phyloP scores from a whole-genome alignment of 2,329 filamentous ascomycete genomes.

The Colletotrichum trifolii region DNA sequence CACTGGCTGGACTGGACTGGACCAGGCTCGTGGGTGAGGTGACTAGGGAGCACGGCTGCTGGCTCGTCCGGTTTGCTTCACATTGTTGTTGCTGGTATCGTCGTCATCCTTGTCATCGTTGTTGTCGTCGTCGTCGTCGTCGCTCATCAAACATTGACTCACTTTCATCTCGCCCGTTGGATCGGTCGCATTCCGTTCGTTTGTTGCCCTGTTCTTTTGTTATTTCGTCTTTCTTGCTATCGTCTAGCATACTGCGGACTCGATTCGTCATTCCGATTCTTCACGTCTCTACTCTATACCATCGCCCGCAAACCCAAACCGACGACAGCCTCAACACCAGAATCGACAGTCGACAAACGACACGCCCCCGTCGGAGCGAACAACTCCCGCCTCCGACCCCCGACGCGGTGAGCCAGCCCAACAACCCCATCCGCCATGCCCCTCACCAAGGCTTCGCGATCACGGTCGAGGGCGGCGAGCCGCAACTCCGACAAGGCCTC shows the following conservation, averaged over 20 bases:
- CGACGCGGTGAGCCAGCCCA: slow-evolving; percentile 35
- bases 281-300: neutral
- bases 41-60: too few relatives aligned
- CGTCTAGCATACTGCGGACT: too few relatives aligned
- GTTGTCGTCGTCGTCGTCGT: slow-evolving; percentile 5
- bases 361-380: slow-evolving; percentile 13
- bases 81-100: too few relatives aligned
- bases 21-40: neutral
- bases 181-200: slow-evolving; percentile 17
- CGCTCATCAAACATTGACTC: slow-evolving; percentile 30
- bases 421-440: slow-evolving; percentile 33
- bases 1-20: slow-evolving; percentile 23
- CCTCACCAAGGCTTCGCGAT: slow-evolving; percentile 31
- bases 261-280: neutral
- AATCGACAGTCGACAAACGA: neutral
- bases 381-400: slow-evolving; percentile 8
- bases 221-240: neutral
- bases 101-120: neutral
- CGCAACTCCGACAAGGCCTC: slow-evolving; percentile 33
- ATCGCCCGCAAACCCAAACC: neutral
- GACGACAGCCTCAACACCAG: neutral
- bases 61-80: too few relatives aligned
- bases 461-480: slow-evolving; percentile 36
- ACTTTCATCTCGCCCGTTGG: slow-evolving; percentile 25
- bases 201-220: neutral